Conservation (phyloP, 345 rosid genomes). For the Gossypium mustelinum region DNA sequence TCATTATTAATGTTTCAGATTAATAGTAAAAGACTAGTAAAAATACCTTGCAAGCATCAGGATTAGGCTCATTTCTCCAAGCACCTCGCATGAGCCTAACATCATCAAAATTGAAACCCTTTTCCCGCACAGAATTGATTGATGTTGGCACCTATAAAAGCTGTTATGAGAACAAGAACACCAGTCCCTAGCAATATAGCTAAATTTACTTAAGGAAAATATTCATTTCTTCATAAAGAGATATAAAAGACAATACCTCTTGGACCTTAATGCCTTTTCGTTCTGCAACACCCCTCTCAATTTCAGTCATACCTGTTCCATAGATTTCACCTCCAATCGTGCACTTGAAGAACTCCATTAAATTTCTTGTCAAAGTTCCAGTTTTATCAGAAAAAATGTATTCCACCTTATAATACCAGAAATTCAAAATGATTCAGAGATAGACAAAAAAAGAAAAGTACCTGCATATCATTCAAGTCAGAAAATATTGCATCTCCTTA, state of each 20-base stretch:
- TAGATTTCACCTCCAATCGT: constrained; percentile 95
- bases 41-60: constrained; percentile 88
- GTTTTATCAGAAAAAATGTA: constrained; percentile 98
- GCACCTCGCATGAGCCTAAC: constrained; percentile 89
- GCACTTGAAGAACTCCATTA: constrained; percentile 99
- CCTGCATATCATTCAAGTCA: background rate
- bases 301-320: constrained; percentile 93
- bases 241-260: constrained; percentile 44
- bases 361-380: constrained; percentile 94
- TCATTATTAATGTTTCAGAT: background rate
- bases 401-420: constrained; percentile 67
- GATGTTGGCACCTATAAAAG: constrained; percentile 47
- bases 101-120: constrained; percentile 98
- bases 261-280: constrained; percentile 65
- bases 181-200: constrained; percentile 1
- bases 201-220: background rate
- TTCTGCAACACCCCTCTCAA: constrained; percentile 80
- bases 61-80: constrained; percentile 94
- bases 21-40: background rate
- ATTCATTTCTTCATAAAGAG: background rate
- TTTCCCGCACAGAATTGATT: constrained; percentile 52
- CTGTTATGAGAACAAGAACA: constrained; percentile 10
- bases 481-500: constrained; percentile 27
- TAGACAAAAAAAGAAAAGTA: background rate
- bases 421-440: constrained; percentile 5